Evolutionary conservation across 2,329 filamentous ascomycete species (phyloP), one percentile per base, ranked within the genome.

Genomic region (Exserohilum rostratum): DNA sequence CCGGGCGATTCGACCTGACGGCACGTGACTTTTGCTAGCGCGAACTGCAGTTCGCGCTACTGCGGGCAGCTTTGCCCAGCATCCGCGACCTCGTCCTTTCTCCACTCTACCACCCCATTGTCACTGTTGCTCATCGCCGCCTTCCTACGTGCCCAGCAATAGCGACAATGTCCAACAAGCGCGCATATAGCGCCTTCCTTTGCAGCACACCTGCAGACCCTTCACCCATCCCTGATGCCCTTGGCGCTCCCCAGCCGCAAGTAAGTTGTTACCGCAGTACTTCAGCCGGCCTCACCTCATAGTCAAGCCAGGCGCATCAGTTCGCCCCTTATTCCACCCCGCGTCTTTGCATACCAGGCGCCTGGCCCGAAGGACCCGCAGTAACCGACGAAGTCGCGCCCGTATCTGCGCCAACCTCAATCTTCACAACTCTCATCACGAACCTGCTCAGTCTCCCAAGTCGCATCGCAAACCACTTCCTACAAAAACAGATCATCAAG

Each of bases 131-230:
- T 35, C 39, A 44, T 49, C 43, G 55, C 53, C 50, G 27, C 50
- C 25, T 35, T 20, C 40, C 39, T 52, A 29, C 43, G 45, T 43
- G 31, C 46, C 39, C 34, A 35, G 44, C 39, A 47, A 31, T 29
- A 47, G 42, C 46, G 52, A 47, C 58, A 46, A 61, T 65, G 60
- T 39, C 53, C 12, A 63, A 62, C 29, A 67, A 68, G 39, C 64
- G 65, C 42, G 46, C 54, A 29, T 60, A 57, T 20, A 47, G 35
- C 49, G 62, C 65, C 22, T 67, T 63, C 49, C 27, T 55, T 18
- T 44, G 15, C 29, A 52, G 51, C 51, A 44, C 17, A 18, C 50
- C 61, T 59, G 53, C 38, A 30, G 58, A 51, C 47, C 42, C 51
- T 46, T 48, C 53, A 49, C 46, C 39, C 52, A 27, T 37, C 43